Conservation (phyloP, 352 stramenopile genomes). For the Globisporangium radiosum region DNA sequence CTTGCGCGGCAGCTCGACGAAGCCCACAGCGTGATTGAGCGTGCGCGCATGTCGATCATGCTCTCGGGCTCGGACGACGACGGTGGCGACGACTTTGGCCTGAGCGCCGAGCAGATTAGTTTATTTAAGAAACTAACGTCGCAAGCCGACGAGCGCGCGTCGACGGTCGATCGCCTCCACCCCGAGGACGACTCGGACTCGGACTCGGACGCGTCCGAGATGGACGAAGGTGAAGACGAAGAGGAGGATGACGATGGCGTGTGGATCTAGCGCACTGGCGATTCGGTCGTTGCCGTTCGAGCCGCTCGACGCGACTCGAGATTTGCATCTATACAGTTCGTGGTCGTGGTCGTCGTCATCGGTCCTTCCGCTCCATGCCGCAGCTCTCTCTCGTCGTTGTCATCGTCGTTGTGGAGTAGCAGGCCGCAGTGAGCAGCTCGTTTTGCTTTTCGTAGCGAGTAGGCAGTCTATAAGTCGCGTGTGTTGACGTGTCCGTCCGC, state of each 20-base stretch:
- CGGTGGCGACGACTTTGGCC: slow-evolving; percentile 32
- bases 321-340: too few species aligned
- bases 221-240: too few species aligned
- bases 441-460: too few species aligned
- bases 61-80: slow-evolving; percentile 76
- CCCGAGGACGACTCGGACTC: slow-evolving; percentile 73
- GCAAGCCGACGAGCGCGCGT: slow-evolving; percentile 80
- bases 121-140: slow-evolving; percentile 90
- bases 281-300: too few species aligned
- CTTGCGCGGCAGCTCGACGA: slow-evolving; percentile 75
- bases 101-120: slow-evolving; percentile 85
- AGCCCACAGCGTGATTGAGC: slow-evolving; percentile 78
- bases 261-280: slow-evolving; percentile 59
- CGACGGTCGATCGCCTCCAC: slow-evolving; percentile 76
- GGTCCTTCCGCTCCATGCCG: neutral
- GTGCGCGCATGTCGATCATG: slow-evolving; percentile 83
- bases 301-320: too few species aligned
- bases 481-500: neutral
- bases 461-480: neutral
- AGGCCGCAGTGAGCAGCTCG: neutral
- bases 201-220: slow-evolving; percentile 60
- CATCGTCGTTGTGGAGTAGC: neutral
- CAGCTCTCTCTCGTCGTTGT: neutral
- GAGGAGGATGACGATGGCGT: slow-evolving; percentile 72
- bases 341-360: neutral